Evolutionary conservation across 2,329 filamentous ascomycete species (phyloP).

Genomic region (Fusarium sp.): DNA sequence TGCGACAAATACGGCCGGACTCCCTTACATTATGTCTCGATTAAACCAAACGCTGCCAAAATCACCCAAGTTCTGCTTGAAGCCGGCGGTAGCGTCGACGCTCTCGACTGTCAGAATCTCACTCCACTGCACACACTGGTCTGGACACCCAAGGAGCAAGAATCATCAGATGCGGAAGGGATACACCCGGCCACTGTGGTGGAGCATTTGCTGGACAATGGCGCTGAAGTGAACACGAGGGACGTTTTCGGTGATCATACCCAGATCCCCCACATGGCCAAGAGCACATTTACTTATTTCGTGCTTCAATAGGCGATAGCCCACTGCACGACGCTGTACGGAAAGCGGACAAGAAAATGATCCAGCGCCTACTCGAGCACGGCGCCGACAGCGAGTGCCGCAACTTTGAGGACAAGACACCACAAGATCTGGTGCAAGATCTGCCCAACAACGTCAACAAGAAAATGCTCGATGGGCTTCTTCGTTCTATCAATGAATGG

Average conservation of each 20-base stretch:
- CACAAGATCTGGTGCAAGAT: conserved; percentile 11
- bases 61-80: not conserved
- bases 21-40: not conserved
- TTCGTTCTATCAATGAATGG: conserved; percentile 1
- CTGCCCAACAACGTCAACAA: not conserved
- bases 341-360: conserved; percentile 2
- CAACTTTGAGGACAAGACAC: conserved; percentile 18
- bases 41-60: not conserved
- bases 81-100: not conserved
- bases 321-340: conserved; percentile 12
- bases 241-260: conserved; percentile 10
- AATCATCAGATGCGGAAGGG: no score
- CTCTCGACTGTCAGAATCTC: not conserved
- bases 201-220: not conserved
- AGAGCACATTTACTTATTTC: not conserved
- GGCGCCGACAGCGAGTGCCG: conserved; percentile 23
- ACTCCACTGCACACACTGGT: not conserved
- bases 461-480: not conserved
- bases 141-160: not conserved
- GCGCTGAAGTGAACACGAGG: conserved; percentile 18
- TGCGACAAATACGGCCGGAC: not conserved
- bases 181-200: not conserved
- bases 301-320: not conserved
- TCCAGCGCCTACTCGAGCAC: conserved; percentile 9
- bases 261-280: not conserved